Conservation (phyloP, 2,329 filamentous ascomycete genomes). For the Lachnellula cervina region DNA sequence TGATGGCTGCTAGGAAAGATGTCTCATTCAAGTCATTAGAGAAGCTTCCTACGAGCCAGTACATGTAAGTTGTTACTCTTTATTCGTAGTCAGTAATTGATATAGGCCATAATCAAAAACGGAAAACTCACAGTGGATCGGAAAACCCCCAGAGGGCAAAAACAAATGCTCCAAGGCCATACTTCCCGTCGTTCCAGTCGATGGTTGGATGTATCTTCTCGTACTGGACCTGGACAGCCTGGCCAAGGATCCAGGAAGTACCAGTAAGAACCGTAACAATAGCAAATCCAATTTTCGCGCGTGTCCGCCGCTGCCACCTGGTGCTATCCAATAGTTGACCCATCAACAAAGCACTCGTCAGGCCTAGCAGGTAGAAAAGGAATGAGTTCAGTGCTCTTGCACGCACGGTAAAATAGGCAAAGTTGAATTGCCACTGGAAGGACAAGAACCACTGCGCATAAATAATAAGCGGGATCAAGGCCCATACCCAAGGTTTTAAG, state of each 20-base stretch:
- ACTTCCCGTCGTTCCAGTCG: neutral
- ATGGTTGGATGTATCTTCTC: neutral
- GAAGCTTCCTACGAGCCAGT: neutral
- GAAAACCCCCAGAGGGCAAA: neutral
- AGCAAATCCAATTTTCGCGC: neutral
- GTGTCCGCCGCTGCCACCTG: neutral
- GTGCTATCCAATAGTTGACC: neutral
- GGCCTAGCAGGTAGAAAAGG: neutral
- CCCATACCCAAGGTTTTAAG: neutral
- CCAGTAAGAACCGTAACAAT: neutral
- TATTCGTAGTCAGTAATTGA: neutral
- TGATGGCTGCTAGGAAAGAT: neutral
- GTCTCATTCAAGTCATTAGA: neutral
- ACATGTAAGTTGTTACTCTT: neutral
- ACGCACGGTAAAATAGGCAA: neutral
- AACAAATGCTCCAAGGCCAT: neutral
- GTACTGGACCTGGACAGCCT: neutral
- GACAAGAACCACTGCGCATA: neutral
- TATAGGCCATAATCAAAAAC: neutral
- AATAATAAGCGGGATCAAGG: neutral
- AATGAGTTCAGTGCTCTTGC: neutral
- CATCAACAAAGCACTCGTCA: neutral
- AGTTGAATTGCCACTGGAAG: neutral
- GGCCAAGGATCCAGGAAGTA: neutral
- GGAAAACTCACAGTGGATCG: neutral